Evolutionary conservation across 805 yeast genomes (phyloP), one percentile per base, ranked within the genome.

Genomic region (Metschnikowia aberdeeniae): DNA sequence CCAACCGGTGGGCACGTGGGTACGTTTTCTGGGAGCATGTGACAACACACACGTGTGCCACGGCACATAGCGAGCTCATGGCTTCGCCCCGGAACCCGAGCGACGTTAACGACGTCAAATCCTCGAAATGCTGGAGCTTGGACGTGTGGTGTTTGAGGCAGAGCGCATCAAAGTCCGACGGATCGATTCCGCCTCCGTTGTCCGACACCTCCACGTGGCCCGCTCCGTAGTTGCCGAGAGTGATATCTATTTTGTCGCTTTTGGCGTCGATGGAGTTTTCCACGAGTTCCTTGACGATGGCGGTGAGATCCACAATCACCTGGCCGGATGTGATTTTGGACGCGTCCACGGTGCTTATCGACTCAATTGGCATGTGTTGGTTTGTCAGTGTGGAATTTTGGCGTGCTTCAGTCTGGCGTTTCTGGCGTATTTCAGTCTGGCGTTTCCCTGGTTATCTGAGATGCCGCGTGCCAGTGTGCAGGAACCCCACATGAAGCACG

Each of bases 261-360:
- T 73, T 63, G 0, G 97, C 93, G 66, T 93, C 99, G 6, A 92
- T 67, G 27, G 93, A 70, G 60, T 92, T 92, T 57, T 92, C 99
- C 2, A 93, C 73, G 1, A 90, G 66, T 61, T 92, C 99, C 59
- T 92, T 92, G 27, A 85, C 81, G 0, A 87, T 85, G 0, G 92
- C 80, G 0, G 79, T 71, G 35, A 93, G 64, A 55, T 87, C 96
- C 5, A 82, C 77, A 10, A 93, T 86, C 11, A 93, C 98, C 62
- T 93, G 99, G 0, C 97, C 97, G 0, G 97, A 88, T 0, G 97
- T 89, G 46, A 92, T 80, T 47, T 76, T 72, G 52, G 86, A 87
- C 6, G 89, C 74, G 53, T 90, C 95, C 8, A 56, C 54, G 1
- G 52, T 51, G 30, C 68, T 70, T 7, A 66, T 58, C 20, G 53